phyloP scores from a whole-genome alignment of 805 yeast species.

The Sugiyamaella floridensis region DNA sequence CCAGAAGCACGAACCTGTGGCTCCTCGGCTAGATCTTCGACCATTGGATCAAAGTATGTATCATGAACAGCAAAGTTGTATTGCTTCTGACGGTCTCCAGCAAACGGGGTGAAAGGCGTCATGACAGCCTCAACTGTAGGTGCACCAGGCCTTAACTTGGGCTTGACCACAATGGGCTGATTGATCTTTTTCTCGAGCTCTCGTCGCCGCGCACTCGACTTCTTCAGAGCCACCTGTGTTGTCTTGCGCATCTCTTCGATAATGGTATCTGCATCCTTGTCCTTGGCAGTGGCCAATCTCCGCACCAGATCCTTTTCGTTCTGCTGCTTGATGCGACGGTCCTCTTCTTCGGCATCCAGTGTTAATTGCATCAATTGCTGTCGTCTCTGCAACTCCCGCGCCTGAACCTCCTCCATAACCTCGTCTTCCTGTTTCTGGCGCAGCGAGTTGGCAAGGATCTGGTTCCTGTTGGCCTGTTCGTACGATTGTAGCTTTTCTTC shows the following conservation, averaged over 20 bases:
- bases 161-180: constrained; percentile 1
- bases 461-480: constrained; percentile 65
- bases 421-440: constrained; percentile 65
- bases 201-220: constrained; percentile 12
- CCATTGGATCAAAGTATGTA: constrained; percentile 55
- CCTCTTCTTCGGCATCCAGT: constrained; percentile 56
- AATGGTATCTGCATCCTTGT: constrained; percentile 40
- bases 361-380: constrained; percentile 45
- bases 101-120: constrained; percentile 87
- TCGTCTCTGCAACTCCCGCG: constrained; percentile 62
- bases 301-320: constrained; percentile 53
- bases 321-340: constrained; percentile 34
- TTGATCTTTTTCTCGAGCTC: constrained; percentile 21
- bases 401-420: constrained; percentile 54
- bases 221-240: constrained; percentile 10
- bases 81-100: constrained; percentile 69
- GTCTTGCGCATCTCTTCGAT: constrained; percentile 34
- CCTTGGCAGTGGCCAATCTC: constrained; percentile 39
- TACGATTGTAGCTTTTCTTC: constrained; percentile 53
- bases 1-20: constrained; percentile 80
- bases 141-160: background rate
- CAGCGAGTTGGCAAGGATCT: constrained; percentile 69
- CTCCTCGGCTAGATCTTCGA: constrained; percentile 46
- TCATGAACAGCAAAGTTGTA: constrained; percentile 44
- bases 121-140: constrained; percentile 17